Conservation (phyloP, 148 eudicot species). For the Cornus suecica region DNA sequence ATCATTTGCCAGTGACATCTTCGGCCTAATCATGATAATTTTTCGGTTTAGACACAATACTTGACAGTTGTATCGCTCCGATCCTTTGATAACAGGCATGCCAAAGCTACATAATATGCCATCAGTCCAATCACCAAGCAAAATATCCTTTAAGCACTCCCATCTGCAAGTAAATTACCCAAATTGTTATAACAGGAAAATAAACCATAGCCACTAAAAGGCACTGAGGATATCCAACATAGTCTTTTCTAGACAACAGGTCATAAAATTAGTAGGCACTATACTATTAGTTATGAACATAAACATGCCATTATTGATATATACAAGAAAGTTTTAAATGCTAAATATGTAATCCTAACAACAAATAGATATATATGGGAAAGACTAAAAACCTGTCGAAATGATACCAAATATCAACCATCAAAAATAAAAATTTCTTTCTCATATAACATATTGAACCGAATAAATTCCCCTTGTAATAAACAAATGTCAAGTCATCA, state of each 20-base stretch:
- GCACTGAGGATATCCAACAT: neutral
- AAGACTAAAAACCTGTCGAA: no score
- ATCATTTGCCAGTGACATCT: conserved; percentile 95
- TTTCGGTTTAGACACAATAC: conserved; percentile 78
- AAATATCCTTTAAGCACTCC: conserved; percentile 83
- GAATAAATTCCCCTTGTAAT: neutral
- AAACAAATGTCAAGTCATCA: neutral
- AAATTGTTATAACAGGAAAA: neutral
- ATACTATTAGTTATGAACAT: neutral
- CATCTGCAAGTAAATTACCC: conserved; percentile 55
- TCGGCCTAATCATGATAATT: conserved; percentile 90
- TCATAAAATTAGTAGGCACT: neutral
- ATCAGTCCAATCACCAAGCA: conserved; percentile 84
- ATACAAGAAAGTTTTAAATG: neutral
- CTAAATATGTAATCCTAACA: no score
- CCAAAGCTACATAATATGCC: conserved; percentile 90
- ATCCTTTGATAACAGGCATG: conserved; percentile 80
- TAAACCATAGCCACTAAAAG: neutral
- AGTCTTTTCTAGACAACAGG: neutral
- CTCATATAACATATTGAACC: neutral
- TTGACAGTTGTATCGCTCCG: conserved; percentile 94
- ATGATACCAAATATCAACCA: no score
- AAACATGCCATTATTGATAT: neutral
- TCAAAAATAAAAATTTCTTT: neutral
- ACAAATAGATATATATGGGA: no score